Evolutionary conservation across 768 basidiomycete genomes (phyloP).

Genomic region (Lactarius tabidus): DNA sequence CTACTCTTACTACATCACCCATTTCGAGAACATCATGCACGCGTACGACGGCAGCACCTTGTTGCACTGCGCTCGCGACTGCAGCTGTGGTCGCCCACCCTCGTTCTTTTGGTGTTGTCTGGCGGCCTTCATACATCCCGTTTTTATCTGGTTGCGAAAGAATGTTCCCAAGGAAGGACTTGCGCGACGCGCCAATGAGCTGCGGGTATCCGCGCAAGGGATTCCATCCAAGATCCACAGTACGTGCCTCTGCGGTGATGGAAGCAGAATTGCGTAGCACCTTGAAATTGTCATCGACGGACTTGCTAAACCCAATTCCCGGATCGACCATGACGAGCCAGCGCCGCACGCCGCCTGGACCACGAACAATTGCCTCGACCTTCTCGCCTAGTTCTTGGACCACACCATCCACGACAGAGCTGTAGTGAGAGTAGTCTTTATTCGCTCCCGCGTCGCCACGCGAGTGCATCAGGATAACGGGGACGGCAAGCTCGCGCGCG

Average conservation of each 20-base stretch:
- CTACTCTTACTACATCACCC: slow-evolving; percentile 66
- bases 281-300: slow-evolving; percentile 64
- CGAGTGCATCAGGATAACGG: slow-evolving; percentile 93
- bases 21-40: slow-evolving; percentile 80
- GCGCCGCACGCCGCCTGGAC: slow-evolving; percentile 66
- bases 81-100: slow-evolving; percentile 77
- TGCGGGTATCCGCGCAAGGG: slow-evolving; percentile 55
- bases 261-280: slow-evolving; percentile 51
- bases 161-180: slow-evolving; percentile 75
- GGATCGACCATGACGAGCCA: slow-evolving; percentile 93
- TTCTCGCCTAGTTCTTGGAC: slow-evolving; percentile 66
- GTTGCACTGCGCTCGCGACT: slow-evolving; percentile 69
- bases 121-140: slow-evolving; percentile 42
- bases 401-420: slow-evolving; percentile 58
- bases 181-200: slow-evolving; percentile 77
- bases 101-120: slow-evolving; percentile 62
- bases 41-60: slow-evolving; percentile 66
- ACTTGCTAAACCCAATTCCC: slow-evolving; percentile 93
- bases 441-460: slow-evolving; percentile 75
- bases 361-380: slow-evolving; percentile 59
- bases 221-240: slow-evolving; percentile 36
- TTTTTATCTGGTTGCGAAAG: slow-evolving; percentile 44
- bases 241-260: slow-evolving; percentile 42
- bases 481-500: slow-evolving; percentile 61
- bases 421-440: slow-evolving; percentile 57